Evolutionary conservation across 1,139 yeast species (phyloP).

Genomic region (Suhomyces wounanorum): DNA sequence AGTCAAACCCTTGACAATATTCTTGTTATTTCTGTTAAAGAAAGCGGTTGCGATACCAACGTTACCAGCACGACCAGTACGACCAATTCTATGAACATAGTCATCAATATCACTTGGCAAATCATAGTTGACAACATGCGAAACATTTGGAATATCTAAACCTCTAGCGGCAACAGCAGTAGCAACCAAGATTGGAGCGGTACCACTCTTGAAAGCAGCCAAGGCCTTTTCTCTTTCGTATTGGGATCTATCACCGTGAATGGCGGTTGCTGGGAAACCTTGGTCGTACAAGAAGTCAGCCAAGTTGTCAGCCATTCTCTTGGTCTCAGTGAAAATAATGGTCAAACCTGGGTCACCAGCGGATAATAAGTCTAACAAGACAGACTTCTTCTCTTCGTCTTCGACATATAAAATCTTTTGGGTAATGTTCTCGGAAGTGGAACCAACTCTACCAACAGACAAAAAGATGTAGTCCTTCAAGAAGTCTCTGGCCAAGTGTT

Average conservation of each 20-base stretch:
- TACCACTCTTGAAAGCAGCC: slow-evolving; percentile 86
- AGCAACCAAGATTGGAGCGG: slow-evolving; percentile 96
- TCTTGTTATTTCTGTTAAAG: slow-evolving; percentile 93
- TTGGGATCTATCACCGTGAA: slow-evolving; percentile 98
- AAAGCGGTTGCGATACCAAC: slow-evolving; percentile 93
- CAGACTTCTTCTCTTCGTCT: slow-evolving; percentile 91
- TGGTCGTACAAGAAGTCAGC: slow-evolving; percentile 90
- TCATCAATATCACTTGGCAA: slow-evolving; percentile 98
- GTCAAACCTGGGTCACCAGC: slow-evolving; percentile 85
- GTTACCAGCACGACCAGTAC: slow-evolving; percentile 99
- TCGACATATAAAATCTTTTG: slow-evolving; percentile 93
- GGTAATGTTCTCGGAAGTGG: slow-evolving; percentile 95
- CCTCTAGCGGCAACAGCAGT: slow-evolving; percentile 99
- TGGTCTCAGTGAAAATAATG: slow-evolving; percentile 94
- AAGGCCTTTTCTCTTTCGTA: slow-evolving; percentile 99
- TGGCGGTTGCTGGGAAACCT: slow-evolving; percentile 99
- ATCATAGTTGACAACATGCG: slow-evolving; percentile 89
- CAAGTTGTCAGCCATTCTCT: slow-evolving; percentile 95
- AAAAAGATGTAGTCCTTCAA: slow-evolving; percentile 93
- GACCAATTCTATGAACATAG: slow-evolving; percentile 93
- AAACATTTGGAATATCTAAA: slow-evolving; percentile 96
- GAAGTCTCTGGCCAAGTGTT: slow-evolving; percentile 87
- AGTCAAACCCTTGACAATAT: slow-evolving; percentile 83
- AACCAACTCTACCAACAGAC: slow-evolving; percentile 85
- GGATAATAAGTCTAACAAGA: slow-evolving; percentile 84